phyloP scores from a whole-genome alignment of 495 filamentous ascomycete genomes.

The Trichoderma gamsii region DNA sequence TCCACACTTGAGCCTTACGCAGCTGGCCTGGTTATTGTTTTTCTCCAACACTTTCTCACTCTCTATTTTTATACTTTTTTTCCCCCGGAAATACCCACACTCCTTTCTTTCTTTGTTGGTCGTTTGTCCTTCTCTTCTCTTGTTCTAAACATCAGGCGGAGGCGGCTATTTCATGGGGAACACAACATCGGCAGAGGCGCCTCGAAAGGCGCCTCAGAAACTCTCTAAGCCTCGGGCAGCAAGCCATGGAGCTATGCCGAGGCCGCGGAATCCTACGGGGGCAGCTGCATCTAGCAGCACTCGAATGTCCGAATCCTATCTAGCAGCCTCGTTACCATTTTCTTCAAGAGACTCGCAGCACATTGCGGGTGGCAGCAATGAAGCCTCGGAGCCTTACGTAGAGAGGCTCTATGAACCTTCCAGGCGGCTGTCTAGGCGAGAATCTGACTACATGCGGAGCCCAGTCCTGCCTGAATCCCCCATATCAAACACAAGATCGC shows the following conservation, averaged over 20 bases:
- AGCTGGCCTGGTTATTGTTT: slow-evolving; percentile 24
- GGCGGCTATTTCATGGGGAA: slow-evolving; percentile 38
- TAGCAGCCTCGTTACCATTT: background rate
- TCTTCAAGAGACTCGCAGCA: background rate
- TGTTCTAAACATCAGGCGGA: background rate
- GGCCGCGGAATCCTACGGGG: background rate
- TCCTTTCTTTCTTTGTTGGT: background rate
- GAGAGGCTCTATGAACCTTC: slow-evolving; percentile 8
- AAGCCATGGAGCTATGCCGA: slow-evolving; percentile 24
- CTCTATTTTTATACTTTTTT: too few species aligned
- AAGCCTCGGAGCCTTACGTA: background rate
- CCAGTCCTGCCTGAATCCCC: slow-evolving; percentile 2
- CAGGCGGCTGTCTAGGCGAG: background rate
- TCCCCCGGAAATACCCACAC: background rate
- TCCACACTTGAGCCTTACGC: background rate
- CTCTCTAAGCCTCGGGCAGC: slow-evolving; percentile 44
- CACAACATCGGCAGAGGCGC: slow-evolving; percentile 37
- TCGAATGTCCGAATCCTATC: background rate
- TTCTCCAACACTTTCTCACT: background rate
- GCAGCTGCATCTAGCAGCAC: slow-evolving; percentile 3
- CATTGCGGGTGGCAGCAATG: background rate
- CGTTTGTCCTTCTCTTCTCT: too few species aligned
- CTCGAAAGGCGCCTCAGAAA: slow-evolving; percentile 31
- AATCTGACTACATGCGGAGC: slow-evolving; percentile 5
- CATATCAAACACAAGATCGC: background rate